Conservation (phyloP, 352 stramenopile genomes). For the Phytophthora quininea region DNA sequence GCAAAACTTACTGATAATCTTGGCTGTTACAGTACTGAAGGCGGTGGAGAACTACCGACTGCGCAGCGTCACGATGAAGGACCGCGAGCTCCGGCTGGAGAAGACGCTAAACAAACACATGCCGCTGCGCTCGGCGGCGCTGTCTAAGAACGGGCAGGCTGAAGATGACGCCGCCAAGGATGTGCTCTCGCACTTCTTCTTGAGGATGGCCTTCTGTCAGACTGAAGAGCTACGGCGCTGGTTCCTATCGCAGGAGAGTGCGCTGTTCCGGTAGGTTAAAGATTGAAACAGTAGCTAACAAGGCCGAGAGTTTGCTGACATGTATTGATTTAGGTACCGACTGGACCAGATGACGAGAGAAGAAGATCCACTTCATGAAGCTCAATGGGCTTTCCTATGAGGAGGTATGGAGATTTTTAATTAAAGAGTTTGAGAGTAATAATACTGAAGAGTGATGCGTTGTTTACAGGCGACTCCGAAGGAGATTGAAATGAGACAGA, state of each 20-base stretch:
- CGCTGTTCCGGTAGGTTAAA: constrained; percentile 89
- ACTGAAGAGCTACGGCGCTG: constrained; percentile 97
- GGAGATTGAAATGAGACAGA: constrained; percentile 68
- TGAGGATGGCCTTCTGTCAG: constrained; percentile 97
- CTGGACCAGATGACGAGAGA: constrained; percentile 91
- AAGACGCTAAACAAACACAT: constrained; percentile 89
- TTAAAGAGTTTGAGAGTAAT: background rate
- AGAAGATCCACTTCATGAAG: constrained; percentile 90
- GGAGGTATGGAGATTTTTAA: constrained; percentile 35
- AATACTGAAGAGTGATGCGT: background rate
- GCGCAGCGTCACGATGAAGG: constrained; percentile 70
- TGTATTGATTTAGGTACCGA: constrained; percentile 60
- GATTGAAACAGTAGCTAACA: background rate
- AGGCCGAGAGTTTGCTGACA: constrained; percentile 10
- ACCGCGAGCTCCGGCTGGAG: constrained; percentile 77
- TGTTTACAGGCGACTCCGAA: constrained; percentile 50
- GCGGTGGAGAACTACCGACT: constrained; percentile 88
- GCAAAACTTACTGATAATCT: constrained; percentile 45
- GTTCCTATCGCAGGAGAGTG: constrained; percentile 96
- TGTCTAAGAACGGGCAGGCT: constrained; percentile 51
- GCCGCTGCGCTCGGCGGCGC: constrained; percentile 56
- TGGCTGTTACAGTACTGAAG: constrained; percentile 67
- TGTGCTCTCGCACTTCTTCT: constrained; percentile 97
- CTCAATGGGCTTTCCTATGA: constrained; percentile 83
- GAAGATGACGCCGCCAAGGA: constrained; percentile 86